These are phyloP conservation scores for Crithidia mellificae DNA, from an alignment of 208 protist species.

Conservation along the genomic window DNA sequence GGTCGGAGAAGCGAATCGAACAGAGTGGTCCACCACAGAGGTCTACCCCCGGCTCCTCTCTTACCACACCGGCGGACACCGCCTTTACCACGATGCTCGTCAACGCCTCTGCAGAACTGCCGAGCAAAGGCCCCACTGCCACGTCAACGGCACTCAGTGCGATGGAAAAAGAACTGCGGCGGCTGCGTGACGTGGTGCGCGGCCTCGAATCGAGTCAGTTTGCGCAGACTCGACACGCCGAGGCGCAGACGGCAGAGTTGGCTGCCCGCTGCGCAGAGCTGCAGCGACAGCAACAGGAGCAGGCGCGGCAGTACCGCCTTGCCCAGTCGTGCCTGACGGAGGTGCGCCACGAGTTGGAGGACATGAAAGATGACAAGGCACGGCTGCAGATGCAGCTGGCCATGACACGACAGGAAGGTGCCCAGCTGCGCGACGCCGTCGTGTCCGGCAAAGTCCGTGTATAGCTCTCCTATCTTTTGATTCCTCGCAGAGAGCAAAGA, in stretches of 20 bases:
- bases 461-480: conserved; percentile 1
- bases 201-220: conserved; percentile 27
- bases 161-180: conserved; percentile 26
- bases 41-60: neutral
- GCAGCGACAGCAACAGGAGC: conserved; percentile 25
- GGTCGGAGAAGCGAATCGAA: neutral
- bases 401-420: conserved; percentile 25
- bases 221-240: conserved; percentile 26
- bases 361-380: conserved; percentile 34
- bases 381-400: conserved; percentile 47
- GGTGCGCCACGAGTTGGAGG: conserved; percentile 21
- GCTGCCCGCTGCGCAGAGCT: conserved; percentile 24
- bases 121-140: neutral
- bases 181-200: conserved; percentile 32
- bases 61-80: neutral
- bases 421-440: conserved; percentile 39
- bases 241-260: conserved; percentile 22
- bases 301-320: conserved; percentile 24
- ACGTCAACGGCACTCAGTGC: neutral
- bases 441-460: conserved; percentile 7
- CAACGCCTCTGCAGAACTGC: neutral
- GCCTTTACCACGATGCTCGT: neutral
- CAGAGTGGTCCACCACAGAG: no score
- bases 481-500: no score
- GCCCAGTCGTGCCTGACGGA: conserved; percentile 24